Evolutionary conservation across 2,329 filamentous ascomycete species (phyloP), one percentile per base, ranked within the genome.

Genomic region (Alternaria atra): DNA sequence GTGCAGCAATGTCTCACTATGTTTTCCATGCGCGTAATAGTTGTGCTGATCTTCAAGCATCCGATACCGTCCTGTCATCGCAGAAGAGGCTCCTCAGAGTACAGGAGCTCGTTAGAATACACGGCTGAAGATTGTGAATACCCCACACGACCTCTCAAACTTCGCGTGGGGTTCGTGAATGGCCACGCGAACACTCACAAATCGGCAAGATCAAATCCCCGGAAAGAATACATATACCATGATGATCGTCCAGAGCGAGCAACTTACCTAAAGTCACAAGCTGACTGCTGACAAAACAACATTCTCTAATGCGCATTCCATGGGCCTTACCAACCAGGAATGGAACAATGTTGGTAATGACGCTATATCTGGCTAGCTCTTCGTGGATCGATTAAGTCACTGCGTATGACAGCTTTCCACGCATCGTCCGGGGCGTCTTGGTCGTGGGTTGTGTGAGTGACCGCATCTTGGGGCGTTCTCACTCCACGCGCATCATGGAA

Each of bases 1-100:
- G 58, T 70, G 4, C 67, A 71, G 27, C 69, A 70, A 9, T 74
- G 67, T 51, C 59, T 77, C 6, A 70, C 68, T 20, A 76, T 77
- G 73, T 69, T 60, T 30, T 65, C 72, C 1, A 68, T 68, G 3
- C 68, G 76, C 13, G 56, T 66, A 1, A 56, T 70, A 1, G 55
- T 70, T 5, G 55, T 75, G 8, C 50, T 77, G 13, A 47, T 76
- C 5, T 73, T 75, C 44, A 60, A 69, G 44, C 70, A 77, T 55
- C 72, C 74, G 6, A 46, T 67, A 4, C 66, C 74, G 0, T 76
- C 5, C 44, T 74, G 13, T 13, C 52, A 20, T 66, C 72, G 6
- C 72, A 76, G 53, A 72, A 65, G 39, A 71, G 51, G 35, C 52
- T 78, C 46, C 55, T 72, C 7, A 71, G 65, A 46, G 64, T 77